Conservation (phyloP, 1,284 basidiomycete genomes). For the Tranzscheliella williamsii region DNA sequence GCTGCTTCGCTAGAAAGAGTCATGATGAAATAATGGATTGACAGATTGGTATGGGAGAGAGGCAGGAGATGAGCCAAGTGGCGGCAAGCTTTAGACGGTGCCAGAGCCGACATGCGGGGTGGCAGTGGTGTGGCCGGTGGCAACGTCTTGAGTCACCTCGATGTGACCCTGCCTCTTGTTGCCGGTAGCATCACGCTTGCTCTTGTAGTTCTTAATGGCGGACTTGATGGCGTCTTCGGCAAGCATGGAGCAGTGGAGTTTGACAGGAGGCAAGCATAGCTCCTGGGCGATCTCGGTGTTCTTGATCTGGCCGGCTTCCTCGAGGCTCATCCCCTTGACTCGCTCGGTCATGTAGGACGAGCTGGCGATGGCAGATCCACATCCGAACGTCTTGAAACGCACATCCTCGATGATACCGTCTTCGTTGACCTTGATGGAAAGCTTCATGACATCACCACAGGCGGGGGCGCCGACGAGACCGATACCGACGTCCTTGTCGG, state of each 20-base stretch:
- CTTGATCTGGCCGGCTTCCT: slow-evolving; percentile 93
- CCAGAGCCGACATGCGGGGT: slow-evolving; percentile 67
- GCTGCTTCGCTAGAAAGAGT: no score
- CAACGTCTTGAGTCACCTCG: slow-evolving; percentile 74
- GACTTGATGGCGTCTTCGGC: slow-evolving; percentile 92
- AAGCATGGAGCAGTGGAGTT: slow-evolving; percentile 77
- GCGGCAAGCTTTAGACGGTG: slow-evolving; percentile 44
- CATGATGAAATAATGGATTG: no score
- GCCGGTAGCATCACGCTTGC: slow-evolving; percentile 48
- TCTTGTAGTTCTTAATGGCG: slow-evolving; percentile 59
- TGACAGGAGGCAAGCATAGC: slow-evolving; percentile 82
- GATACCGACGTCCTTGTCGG: slow-evolving; percentile 87
- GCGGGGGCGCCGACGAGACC: slow-evolving; percentile 97
- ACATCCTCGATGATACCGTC: slow-evolving; percentile 92
- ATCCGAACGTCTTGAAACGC: slow-evolving; percentile 77
- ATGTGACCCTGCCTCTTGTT: slow-evolving; percentile 68
- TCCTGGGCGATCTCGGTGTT: slow-evolving; percentile 99
- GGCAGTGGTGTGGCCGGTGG: slow-evolving; percentile 71
- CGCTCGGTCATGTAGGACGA: slow-evolving; percentile 75
- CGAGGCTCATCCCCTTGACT: slow-evolving; percentile 89
- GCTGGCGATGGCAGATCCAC: slow-evolving; percentile 94
- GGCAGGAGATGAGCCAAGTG: no score
- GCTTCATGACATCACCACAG: slow-evolving; percentile 95
- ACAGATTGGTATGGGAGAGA: no score
- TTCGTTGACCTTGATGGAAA: slow-evolving; percentile 96